Base-by-base conservation (phyloP, 306 rosid species). In the Hippophae tibetana region DNA sequence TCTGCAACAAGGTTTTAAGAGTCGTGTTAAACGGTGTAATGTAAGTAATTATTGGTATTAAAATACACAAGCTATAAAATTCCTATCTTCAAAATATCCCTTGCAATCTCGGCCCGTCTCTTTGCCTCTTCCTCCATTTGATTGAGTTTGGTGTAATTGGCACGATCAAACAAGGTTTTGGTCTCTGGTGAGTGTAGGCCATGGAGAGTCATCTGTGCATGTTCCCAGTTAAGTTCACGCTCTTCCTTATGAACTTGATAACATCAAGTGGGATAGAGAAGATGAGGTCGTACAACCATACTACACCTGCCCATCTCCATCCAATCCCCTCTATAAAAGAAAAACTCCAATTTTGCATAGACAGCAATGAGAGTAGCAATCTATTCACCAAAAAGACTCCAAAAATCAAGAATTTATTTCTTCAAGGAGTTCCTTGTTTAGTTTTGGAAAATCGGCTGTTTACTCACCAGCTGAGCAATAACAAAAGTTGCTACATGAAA, bases 271-370 rank as follows among this genome's bases (percentile, higher is more conserved):
- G 94, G 61, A 89, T 51, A 64, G 76, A 89, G 62, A 79, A 89
- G 68, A 85, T 41, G 61, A 85, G 76, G 70, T 89, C 85, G 58
- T 89, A 89, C 10, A 85, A 84, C 96, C 94, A 85, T 50, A 85
- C 69, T 23, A 83, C 77, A 58, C 96, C 96, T 49, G 96, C 94
- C 94, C 94, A 89, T 46, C 96, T 86, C 94, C 96, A 89, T 38
- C 96, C 96, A 55, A 81, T 69, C 67, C 94, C 96, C 73, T 77
- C 78, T 43, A 89, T 77, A 10, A 88, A 88, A 1, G 96, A 79
- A 52, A 85, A 89, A 70, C 83, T 75, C 94, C 94, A 85, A 68
- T 69, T 18, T 71, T 42, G 94, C 90, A 47, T 85, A 89, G 47
- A 83, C 89, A 7, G 88, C 94, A 49, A 89, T 81, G 52, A 89